Base-by-base conservation (phyloP, 768 basidiomycete species). In the Xanthoconium purpureum region DNA sequence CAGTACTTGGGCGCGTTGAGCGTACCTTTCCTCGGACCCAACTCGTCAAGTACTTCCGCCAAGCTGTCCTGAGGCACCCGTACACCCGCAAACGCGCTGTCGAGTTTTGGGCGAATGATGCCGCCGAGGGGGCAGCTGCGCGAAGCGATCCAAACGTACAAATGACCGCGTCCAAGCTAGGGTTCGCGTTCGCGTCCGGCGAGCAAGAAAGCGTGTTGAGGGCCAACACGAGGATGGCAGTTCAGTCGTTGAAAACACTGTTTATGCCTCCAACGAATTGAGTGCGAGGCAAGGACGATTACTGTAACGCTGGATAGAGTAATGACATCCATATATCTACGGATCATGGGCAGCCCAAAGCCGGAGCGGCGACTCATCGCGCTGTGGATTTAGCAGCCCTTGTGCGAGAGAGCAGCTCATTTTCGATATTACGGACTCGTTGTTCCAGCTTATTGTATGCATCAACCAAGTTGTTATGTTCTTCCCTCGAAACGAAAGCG, bases 41-140 rank as follows among this genome's bases (percentile, higher is more conserved):
- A 55, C 75, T 85, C 38, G 70, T 84, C 54, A 82, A 82, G 62
- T 81, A 84, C 62, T 73, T 79, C 3, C 79, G 77, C 43, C 84
- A 80, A 38, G 81, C 85, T 3, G 71, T 82, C 29, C 76, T 84
- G 77, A 81, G 88, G 35, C 63, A 74, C 7, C 79, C 80, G 2
- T 67, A 70, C 30, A 72, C 83, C 13, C 78, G 82, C 10, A 72
- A 71, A 11, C 77, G 77, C n/a, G 76, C 80, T 0, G 65, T 63
- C 1, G 69, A 70, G 49, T 88, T 83, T 78, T 89, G 88, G 88
- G 71, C 72, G 5, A 74, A 71, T 33, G 80, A 87, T 63, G 77
- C 77, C 44, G 68, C 67, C 24, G 81, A 84, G 52, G 86, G 86
- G 0, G 69, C 72, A 28, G 75, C 75, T 61, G 78, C 81, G 39